Conservation (phyloP, 176 grass and related monocot species). For the Carex scoparia region DNA sequence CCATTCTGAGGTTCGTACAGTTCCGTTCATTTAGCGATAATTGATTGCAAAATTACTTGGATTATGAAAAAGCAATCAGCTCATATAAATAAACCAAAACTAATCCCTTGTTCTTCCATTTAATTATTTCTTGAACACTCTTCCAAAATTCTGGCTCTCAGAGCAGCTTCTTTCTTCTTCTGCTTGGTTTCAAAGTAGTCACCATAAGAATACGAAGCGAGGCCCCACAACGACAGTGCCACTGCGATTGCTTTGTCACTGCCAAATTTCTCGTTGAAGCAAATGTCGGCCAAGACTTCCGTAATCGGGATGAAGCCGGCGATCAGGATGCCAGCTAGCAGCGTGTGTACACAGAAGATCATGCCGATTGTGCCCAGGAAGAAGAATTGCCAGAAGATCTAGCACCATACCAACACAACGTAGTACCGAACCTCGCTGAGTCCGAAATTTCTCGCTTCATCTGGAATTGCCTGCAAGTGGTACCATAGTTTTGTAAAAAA, state of each 20-base stretch:
- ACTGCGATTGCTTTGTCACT: slow-evolving; percentile 60
- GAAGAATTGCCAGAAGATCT: slow-evolving; percentile 15
- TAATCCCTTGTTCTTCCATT: no score
- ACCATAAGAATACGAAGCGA: slow-evolving; percentile 67
- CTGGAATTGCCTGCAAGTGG: slow-evolving; percentile 38
- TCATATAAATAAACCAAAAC: neutral
- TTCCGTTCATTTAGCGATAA: neutral
- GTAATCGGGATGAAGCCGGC: slow-evolving; percentile 56
- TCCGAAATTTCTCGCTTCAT: slow-evolving; percentile 29
- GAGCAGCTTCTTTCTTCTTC: slow-evolving; percentile 14
- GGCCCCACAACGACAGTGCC: slow-evolving; percentile 63
- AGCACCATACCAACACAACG: slow-evolving; percentile 25
- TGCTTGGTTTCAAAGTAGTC: slow-evolving; percentile 5
- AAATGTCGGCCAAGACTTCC: slow-evolving; percentile 47
- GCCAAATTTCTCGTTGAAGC: slow-evolving; percentile 62
- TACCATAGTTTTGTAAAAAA: neutral
- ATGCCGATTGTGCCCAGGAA: neutral
- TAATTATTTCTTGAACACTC: neutral
- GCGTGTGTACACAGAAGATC: slow-evolving; percentile 37
- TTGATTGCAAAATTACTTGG: neutral
- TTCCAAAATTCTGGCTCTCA: neutral
- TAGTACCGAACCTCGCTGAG: slow-evolving; percentile 50
- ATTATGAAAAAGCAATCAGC: neutral
- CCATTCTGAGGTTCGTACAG: neutral
- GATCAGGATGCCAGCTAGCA: slow-evolving; percentile 62